Evolutionary conservation across 441 rosid species (phyloP).

Genomic region (Pelargonium australe): DNA sequence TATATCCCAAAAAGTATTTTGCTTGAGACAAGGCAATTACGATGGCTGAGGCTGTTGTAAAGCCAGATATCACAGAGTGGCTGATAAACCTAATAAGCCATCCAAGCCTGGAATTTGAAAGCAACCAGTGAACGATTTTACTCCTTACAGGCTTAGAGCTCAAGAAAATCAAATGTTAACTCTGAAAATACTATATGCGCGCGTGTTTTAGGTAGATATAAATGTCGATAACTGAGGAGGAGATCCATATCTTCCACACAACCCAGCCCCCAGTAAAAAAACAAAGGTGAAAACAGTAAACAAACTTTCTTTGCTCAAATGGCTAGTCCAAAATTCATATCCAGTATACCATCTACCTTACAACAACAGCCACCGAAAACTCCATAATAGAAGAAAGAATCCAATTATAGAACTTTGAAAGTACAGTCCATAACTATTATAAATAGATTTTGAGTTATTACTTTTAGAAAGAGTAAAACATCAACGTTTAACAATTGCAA

Average conservation of each 20-base stretch:
- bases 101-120: slow-evolving; percentile 62
- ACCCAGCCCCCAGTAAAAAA: not conserved
- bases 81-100: slow-evolving; percentile 98
- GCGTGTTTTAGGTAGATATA: not conserved
- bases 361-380: not conserved
- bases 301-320: not conserved
- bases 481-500: not conserved
- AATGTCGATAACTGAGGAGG: not conserved
- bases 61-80: slow-evolving; percentile 70
- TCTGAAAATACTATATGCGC: not conserved
- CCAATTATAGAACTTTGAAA: not conserved
- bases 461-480: not conserved
- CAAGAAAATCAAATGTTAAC: not conserved
- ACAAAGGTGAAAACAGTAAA: not conserved
- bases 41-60: slow-evolving; percentile 70
- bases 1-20: slow-evolving; percentile 87
- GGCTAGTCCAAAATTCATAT: not conserved
- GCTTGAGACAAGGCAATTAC: slow-evolving; percentile 88
- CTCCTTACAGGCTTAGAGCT: not conserved
- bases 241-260: not conserved
- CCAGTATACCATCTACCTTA: not conserved
- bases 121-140: slow-evolving; percentile 7
- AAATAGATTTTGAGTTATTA: not conserved
- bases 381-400: not conserved
- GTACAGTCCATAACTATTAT: not conserved